Percentiles rank a stretch among this genome's conserved stretches.
Conservation (phyloP, 768 basidiomycete species). For the Strobilomyces echinocephalus region DNA sequence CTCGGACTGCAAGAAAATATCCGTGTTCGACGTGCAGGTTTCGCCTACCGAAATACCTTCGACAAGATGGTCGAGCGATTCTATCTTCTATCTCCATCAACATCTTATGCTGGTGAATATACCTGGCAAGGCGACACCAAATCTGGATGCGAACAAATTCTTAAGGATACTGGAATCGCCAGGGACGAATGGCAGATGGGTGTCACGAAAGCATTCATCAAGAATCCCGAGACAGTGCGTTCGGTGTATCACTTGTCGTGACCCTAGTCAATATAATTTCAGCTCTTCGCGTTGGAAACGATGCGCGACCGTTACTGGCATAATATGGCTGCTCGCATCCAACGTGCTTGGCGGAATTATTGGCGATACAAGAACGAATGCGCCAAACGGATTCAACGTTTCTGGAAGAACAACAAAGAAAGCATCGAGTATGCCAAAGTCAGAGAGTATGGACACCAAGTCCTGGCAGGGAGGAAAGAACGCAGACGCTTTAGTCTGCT, state of each 20-base stretch:
- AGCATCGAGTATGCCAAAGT: conserved; percentile 81
- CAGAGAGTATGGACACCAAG: conserved; percentile 92
- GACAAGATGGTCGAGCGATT: conserved; percentile 99
- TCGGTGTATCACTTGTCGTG: neutral
- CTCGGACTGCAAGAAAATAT: conserved; percentile 98
- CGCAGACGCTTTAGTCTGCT: conserved; percentile 88
- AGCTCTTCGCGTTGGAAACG: conserved; percentile 97
- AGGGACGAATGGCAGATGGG: conserved; percentile 99
- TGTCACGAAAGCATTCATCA: conserved; percentile 96
- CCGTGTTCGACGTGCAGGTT: conserved; percentile 93
- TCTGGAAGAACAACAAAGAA: conserved; percentile 99
- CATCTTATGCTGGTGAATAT: conserved; percentile 98
- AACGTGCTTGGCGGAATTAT: conserved; percentile 94
- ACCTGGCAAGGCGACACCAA: conserved; percentile 90
- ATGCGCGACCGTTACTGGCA: conserved; percentile 99
- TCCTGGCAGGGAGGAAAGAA: conserved; percentile 90
- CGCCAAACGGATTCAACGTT: conserved; percentile 90
- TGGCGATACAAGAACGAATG: conserved; percentile 94
- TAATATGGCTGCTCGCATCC: conserved; percentile 97
- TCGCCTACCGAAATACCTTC: conserved; percentile 97
- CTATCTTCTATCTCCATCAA: conserved; percentile 89
- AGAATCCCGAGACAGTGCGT: conserved; percentile 94
- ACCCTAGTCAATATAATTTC: neutral
- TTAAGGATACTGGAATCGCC: conserved; percentile 92
- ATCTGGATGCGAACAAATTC: conserved; percentile 87